These are phyloP conservation scores for Gypsophila paniculata DNA, from an alignment of 179 eudicot species.

Conservation along the genomic window DNA sequence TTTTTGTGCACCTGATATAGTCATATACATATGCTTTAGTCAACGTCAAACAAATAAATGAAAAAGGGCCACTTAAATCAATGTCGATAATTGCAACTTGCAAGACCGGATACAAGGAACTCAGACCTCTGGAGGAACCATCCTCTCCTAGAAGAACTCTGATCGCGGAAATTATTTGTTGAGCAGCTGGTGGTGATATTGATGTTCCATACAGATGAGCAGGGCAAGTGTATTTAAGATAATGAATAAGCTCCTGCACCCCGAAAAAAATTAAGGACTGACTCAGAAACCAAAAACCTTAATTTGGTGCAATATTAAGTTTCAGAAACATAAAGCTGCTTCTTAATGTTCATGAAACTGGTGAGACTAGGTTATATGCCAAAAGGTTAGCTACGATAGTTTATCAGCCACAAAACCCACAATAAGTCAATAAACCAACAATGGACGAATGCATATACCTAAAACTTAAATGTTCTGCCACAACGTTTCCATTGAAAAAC, in stretches of 20 bases:
- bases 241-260: conserved; percentile 80
- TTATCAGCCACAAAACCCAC: not conserved
- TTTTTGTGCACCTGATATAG: conserved; percentile 85
- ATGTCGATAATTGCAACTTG: not conserved
- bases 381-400: not conserved
- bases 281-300: not conserved
- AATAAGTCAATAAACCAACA: not conserved
- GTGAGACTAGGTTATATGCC: conserved; percentile 6
- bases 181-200: conserved; percentile 92
- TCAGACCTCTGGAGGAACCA: conserved; percentile 82
- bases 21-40: not conserved
- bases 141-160: conserved; percentile 87
- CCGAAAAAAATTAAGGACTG: not conserved
- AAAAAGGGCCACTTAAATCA: not conserved
- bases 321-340: conserved; percentile 1
- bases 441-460: not conserved
- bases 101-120: not conserved
- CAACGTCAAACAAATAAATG: not conserved
- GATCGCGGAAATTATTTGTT: conserved; percentile 80
- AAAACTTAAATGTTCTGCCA: not conserved
- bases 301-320: not conserved
- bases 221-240: conserved; percentile 69
- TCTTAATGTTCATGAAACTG: not conserved
- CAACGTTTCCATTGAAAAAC: not conserved
- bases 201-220: conserved; percentile 96